These are phyloP conservation scores for Acacia crassicarpa DNA, from an alignment of 306 rosid genomes.

Conservation along the genomic window DNA sequence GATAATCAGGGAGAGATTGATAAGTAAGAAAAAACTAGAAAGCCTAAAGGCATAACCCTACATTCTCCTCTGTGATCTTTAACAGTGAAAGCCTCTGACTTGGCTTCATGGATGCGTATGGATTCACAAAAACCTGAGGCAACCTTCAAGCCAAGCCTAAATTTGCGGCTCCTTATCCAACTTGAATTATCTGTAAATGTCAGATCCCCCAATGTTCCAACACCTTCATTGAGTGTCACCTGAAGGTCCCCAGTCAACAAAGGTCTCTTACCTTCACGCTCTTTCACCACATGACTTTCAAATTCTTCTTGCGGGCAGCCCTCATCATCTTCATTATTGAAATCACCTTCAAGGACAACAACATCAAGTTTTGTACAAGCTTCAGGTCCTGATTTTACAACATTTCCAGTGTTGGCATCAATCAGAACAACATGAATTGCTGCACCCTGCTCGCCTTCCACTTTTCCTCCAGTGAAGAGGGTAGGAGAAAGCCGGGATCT, in stretches of 20 bases:
- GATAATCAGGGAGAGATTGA: slow-evolving; percentile 3
- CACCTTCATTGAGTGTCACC: slow-evolving; percentile 94
- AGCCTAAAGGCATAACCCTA: slow-evolving; percentile 44
- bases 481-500: slow-evolving; percentile 89
- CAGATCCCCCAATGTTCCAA: slow-evolving; percentile 92
- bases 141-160: slow-evolving; percentile 93
- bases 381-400: slow-evolving; percentile 77
- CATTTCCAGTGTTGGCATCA: slow-evolving; percentile 59
- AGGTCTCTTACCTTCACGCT: slow-evolving; percentile 98
- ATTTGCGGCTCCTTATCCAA: slow-evolving; percentile 99
- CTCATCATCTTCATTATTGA: slow-evolving; percentile 90
- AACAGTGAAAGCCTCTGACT: slow-evolving; percentile 97
- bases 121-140: slow-evolving; percentile 78
- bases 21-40: slow-evolving; percentile 23
- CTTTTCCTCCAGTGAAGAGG: slow-evolving; percentile 96
- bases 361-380: slow-evolving; percentile 77
- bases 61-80: slow-evolving; percentile 99
- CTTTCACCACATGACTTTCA: slow-evolving; percentile 93
- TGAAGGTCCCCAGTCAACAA: slow-evolving; percentile 89
- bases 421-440: slow-evolving; percentile 81
- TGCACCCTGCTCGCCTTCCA: slow-evolving; percentile 99
- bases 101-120: slow-evolving; percentile 86
- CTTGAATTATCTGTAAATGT: slow-evolving; percentile 95
- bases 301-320: slow-evolving; percentile 91
- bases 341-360: slow-evolving; percentile 98